These are phyloP conservation scores for Pelargonium cotyledonis DNA, from an alignment of 441 rosid genomes.

Conservation along the genomic window DNA sequence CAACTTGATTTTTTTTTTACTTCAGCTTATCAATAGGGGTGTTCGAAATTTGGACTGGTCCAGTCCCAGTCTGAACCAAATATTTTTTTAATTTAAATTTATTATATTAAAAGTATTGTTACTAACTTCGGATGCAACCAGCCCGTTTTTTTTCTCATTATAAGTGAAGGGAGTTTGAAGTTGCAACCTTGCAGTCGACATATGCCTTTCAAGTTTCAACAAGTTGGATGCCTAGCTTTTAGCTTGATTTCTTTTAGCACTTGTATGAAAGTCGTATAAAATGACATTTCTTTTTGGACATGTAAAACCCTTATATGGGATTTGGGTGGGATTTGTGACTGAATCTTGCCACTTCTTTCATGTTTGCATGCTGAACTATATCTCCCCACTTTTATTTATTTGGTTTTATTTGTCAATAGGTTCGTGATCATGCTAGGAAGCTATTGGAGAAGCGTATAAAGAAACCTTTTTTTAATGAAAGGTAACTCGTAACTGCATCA, in stretches of 20 bases:
- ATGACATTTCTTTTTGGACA: not conserved
- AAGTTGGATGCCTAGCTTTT: not conserved
- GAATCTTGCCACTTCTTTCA: not conserved
- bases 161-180: not conserved
- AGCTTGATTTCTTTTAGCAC: not conserved
- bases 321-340: not conserved
- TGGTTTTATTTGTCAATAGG: conserved; percentile 36
- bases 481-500: conserved; percentile 35
- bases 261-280: not conserved
- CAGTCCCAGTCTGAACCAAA: too few relatives aligned
- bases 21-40: too few relatives aligned
- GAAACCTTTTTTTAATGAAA: conserved; percentile 75
- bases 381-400: not conserved
- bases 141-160: not conserved
- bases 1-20: too few relatives aligned
- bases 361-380: not conserved
- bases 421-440: conserved; percentile 90
- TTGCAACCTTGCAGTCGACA: not conserved
- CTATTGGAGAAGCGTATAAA: conserved; percentile 74
- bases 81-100: too few relatives aligned
- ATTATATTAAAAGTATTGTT: too few relatives aligned
- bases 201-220: not conserved
- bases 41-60: too few relatives aligned
- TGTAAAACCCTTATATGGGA: not conserved
- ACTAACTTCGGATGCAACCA: too few relatives aligned